Base-by-base conservation (phyloP, 495 filamentous ascomycete genomes). In the Cladorrhinum samala region DNA sequence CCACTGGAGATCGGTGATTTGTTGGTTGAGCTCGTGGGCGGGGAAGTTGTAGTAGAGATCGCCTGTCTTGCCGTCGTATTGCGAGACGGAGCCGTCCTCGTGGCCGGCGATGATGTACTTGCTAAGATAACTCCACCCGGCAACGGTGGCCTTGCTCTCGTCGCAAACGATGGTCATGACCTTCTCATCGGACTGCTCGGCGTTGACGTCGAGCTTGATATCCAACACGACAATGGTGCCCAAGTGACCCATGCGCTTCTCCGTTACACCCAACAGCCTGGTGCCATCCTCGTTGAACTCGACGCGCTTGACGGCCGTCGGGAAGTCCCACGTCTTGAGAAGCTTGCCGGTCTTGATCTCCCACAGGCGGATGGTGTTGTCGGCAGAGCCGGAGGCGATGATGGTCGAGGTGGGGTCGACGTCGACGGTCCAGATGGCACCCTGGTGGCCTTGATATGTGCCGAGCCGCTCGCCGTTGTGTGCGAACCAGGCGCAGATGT, bases 281-380 rank as follows among this genome's bases (percentile, higher is more conserved):
- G 80, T 86, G 61, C 91, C 93, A 74, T 98, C 93, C 53, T 93
- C 86, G 60, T 81, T 89, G 73, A 97, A 98, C 67, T 96, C 92
- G 64, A 95, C 91, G 54, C 93, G 81, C 82, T 97, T 96, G 59
- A 98, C 89, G 38, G 90, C 88, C 17, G 94, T 96, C 3, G 84
- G 82, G 78, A 96, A 96, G 17, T 98, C 89, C 93, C 93, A 98
- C 44, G 85, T 84, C 82, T 97, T 95, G 52, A 99, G 79, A 60
- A 84, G 85, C 64, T 89, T 89, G 63, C 94, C 93, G 24, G 88
- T 88, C 80, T 88, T 86, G 66, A 97, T 81, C 66, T 99, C 91
- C 93, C 93, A 99, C 67, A 99, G 77, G 60, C 89, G 85, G 65
- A 96, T 91, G 16, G 93, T 96, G 78, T 97, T 97, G 77, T 99